A percentile compares a stretch with the other conserved stretches of the same genome.
These are phyloP conservation scores for Circinella umbellata DNA, from an alignment of 371 early-diverging fungal species.

Conservation along the genomic window DNA sequence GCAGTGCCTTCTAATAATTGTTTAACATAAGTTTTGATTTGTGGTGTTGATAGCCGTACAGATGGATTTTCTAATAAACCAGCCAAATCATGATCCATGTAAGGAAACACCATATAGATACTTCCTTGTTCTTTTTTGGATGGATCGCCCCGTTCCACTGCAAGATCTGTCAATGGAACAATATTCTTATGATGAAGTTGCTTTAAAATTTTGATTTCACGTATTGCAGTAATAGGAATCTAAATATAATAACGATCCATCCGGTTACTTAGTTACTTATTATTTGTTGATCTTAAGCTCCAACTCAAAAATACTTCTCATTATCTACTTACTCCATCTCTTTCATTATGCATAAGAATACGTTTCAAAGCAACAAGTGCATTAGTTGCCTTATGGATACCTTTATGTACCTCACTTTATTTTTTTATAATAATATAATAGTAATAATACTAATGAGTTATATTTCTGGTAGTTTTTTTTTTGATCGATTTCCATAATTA, in stretches of 20 bases:
- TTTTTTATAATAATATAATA: not conserved
- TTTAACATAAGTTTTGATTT: slow-evolving; percentile 80
- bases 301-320: no score
- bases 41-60: slow-evolving; percentile 66
- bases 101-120: slow-evolving; percentile 94
- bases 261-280: no score
- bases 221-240: slow-evolving; percentile 94
- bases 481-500: not conserved
- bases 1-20: slow-evolving; percentile 88
- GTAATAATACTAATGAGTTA: not conserved
- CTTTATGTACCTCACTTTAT: slow-evolving; percentile 86
- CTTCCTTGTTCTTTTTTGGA: slow-evolving; percentile 51
- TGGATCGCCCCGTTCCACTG: slow-evolving; percentile 61
- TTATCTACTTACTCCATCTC: slow-evolving; percentile 77
- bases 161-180: slow-evolving; percentile 84
- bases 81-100: slow-evolving; percentile 94
- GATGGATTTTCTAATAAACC: slow-evolving; percentile 82
- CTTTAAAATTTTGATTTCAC: slow-evolving; percentile 94
- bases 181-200: slow-evolving; percentile 85
- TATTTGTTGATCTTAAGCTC: no score
- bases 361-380: slow-evolving; percentile 87
- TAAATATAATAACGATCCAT: slow-evolving; percentile 19
- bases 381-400: slow-evolving; percentile 73
- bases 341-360: slow-evolving; percentile 90
- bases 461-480: not conserved